Base-by-base conservation (phyloP, 768 basidiomycete species). In the Leccinum olivaceopallidum region DNA sequence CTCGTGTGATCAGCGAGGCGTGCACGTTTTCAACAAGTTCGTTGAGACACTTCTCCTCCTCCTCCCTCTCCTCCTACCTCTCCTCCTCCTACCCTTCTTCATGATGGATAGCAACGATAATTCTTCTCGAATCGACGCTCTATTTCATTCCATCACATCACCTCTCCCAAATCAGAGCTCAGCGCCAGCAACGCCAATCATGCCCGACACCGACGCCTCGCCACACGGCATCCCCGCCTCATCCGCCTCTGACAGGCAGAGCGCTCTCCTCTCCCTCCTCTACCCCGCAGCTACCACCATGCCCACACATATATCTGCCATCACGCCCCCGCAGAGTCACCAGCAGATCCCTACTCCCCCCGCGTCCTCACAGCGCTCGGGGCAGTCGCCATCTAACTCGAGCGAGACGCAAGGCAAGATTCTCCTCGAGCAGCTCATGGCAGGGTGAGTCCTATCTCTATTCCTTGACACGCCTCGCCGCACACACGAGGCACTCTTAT, bases 371-470 rank as follows among this genome's bases (percentile, higher is more conserved):
- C 79, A 81, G 63, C 75, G 85, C 68, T 78, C 86, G 14, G 80
- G 79, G 57, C 78, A 84, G 58, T 84, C 85, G 24, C 82, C 85
- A 5, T 77, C 82, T 13, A 83, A 81, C 62, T 70, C 12, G 60
- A 84, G 81, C 65, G 88, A 90, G 62, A 74, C 83, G 0, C 88
- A 90, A 70, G 86, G 87, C 59, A 90, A 92, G 76, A 79, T 86
- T 61, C 72, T 93, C 65, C 75, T 94, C 61, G 91, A 94, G 65
- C 89, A 92, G 70, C 78, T 94, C 61, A 90, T 94, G 86, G 80
- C 85, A 59, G 87, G 89, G 91, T 93, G 71, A 76, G 88, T 80
- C 16, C 61, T 16, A 58, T 30, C 59, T 22, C 51, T 39, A 14
- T 36, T 22, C 28, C 51, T 22, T 48, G 47, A 34, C 53, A 30